phyloP scores from a whole-genome alignment of 2,329 filamentous ascomycete genomes.

The Fusarium anguioides region DNA sequence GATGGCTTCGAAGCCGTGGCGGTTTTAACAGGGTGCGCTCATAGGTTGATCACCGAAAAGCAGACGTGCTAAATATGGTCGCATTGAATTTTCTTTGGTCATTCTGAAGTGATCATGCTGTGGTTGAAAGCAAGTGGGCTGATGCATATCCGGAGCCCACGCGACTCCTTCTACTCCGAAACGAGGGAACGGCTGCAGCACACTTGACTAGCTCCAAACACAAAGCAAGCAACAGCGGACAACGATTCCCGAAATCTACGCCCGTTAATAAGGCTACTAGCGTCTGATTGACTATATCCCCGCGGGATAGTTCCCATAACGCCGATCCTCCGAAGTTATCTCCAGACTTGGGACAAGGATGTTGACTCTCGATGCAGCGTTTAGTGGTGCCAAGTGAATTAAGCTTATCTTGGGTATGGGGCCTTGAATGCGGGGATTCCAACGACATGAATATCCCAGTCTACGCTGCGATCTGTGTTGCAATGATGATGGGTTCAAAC shows the following conservation, averaged over 20 bases:
- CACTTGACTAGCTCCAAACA: neutral
- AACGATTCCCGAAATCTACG: neutral
- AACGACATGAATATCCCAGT: neutral
- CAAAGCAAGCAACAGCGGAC: neutral
- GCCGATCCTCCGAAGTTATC: constrained; percentile 37
- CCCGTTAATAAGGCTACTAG: neutral
- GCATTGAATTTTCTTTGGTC: too few species aligned
- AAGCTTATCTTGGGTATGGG: constrained; percentile 16
- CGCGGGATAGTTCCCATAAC: constrained; percentile 34
- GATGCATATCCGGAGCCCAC: too few species aligned
- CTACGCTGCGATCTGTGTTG: neutral
- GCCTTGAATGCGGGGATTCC: neutral
- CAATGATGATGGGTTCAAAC: neutral
- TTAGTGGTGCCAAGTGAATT: constrained; percentile 26
- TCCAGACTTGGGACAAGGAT: constrained; percentile 15
- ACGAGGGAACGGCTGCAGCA: neutral
- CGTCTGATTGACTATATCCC: neutral
- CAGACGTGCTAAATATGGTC: too few species aligned
- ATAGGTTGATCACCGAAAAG: too few species aligned
- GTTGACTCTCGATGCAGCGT: neutral
- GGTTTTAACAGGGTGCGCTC: too few species aligned
- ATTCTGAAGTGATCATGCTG: too few species aligned
- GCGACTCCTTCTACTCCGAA: too few species aligned
- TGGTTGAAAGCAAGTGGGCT: too few species aligned
- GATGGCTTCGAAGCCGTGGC: too few species aligned